These are phyloP conservation scores for Pyrrhoderma noxium DNA, from an alignment of 1,284 basidiomycete genomes.

Conservation along the genomic window DNA sequence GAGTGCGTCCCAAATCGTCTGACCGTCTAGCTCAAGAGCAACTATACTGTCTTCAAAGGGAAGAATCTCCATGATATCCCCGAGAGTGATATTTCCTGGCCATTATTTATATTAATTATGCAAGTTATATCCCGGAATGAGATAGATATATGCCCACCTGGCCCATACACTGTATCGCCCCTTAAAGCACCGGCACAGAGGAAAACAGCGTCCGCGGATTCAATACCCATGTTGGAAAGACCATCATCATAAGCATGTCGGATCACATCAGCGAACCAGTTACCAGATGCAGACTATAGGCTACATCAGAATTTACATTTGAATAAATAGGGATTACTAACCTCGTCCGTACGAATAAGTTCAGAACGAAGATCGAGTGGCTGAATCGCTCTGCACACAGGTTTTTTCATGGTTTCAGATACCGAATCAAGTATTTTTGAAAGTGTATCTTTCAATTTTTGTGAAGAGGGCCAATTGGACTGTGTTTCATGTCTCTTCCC, in stretches of 20 bases:
- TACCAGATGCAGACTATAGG: slow-evolving; percentile 67
- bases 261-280: slow-evolving; percentile 86
- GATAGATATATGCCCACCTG: slow-evolving; percentile 41
- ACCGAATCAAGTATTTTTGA: slow-evolving; percentile 66
- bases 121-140: not conserved
- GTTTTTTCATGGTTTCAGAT: slow-evolving; percentile 59
- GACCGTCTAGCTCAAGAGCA: slow-evolving; percentile 77
- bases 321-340: slow-evolving; percentile 23
- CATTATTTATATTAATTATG: not conserved
- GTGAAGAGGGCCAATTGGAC: slow-evolving; percentile 55
- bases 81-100: slow-evolving; percentile 68
- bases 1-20: slow-evolving; percentile 74
- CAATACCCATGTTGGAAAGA: slow-evolving; percentile 49
- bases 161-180: slow-evolving; percentile 81
- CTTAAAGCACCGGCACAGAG: slow-evolving; percentile 84
- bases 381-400: slow-evolving; percentile 65
- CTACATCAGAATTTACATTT: not conserved
- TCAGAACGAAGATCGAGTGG: slow-evolving; percentile 73
- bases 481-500: slow-evolving; percentile 61
- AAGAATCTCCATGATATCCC: slow-evolving; percentile 81
- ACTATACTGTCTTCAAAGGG: slow-evolving; percentile 87
- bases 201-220: slow-evolving; percentile 71
- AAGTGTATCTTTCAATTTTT: slow-evolving; percentile 53
- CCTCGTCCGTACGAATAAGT: slow-evolving; percentile 65
- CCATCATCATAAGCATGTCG: slow-evolving; percentile 84